Evolutionary conservation across 75 land plant genomes (phyloP), one percentile per base, ranked within the genome.

Genomic region (Adiantum capillusveneris): DNA sequence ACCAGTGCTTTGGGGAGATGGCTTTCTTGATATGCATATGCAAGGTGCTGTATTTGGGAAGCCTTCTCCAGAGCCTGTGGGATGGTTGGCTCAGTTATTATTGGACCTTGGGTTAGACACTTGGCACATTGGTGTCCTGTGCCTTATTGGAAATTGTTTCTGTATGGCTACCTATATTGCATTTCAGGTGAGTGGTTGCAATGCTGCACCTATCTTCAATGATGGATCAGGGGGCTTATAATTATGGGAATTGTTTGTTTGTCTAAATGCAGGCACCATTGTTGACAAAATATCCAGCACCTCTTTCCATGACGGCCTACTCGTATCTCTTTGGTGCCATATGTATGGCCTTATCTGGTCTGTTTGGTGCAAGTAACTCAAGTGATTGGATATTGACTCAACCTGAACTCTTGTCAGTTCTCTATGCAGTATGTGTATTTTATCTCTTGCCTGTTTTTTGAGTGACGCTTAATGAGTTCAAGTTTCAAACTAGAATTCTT

Each of bases 121-220:
- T n/a, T 92, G 89, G 86, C 88, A 88, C 59, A 58, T 92, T 78
- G 95, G 97, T 59, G 76, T 85, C 29, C 49, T 92, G 42, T 92
- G 97, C 68, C 69, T 92, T 25, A 85, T 92, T 56, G 97, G 95
- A 20, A 92, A 92, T 63, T 79, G 94, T 58, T 68, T 92, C 39
- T 88, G 91, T 73, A 82, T 92, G 89, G 88, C 94, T 17, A 25
- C 69, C 11, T 92, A 82, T 62, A 61, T 92, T 7, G 94, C 80
- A n/a, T 74, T 81, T 48, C 97, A 91, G 88, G 97, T 91, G 69
- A 29, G 70, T 67, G 29, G 26, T 18, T 30, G 12, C 14, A 17
- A n/a, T 46, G 49, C 49, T 55, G 9, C 9, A 34, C n/a, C n/a
- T n/a, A n/a, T n/a, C n/a, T n/a, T n/a, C n/a, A n/a, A n/a, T n/a